These are phyloP conservation scores for Chlorella sp. DNA, from an alignment of 139 green algal genomes.

Conservation along the genomic window DNA sequence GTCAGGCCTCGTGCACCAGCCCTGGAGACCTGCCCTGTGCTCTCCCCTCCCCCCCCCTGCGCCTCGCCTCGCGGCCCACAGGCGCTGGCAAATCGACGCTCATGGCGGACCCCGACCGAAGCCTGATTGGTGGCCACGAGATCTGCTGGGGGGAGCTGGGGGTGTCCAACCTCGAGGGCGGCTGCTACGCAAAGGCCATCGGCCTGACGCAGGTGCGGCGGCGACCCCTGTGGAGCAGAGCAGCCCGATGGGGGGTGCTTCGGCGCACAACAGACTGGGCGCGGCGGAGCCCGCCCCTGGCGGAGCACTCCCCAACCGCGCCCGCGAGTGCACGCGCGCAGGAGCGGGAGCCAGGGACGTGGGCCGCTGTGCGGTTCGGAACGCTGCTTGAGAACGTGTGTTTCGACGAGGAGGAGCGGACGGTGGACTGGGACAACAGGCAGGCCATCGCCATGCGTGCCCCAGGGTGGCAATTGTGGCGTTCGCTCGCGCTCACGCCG, in stretches of 20 bases:
- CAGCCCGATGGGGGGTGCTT: too few species aligned
- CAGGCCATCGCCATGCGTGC: constrained; percentile 5
- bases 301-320: too few species aligned
- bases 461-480: too few species aligned
- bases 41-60: not conserved
- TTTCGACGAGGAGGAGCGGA: constrained; percentile 40
- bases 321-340: too few species aligned
- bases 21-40: too few species aligned
- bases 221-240: too few species aligned
- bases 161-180: constrained; percentile 95
- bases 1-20: too few species aligned
- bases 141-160: constrained; percentile 89
- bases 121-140: constrained; percentile 94
- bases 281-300: too few species aligned
- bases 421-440: constrained; percentile 64
- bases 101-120: constrained; percentile 72
- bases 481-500: too few species aligned
- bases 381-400: constrained; percentile 95
- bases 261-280: too few species aligned
- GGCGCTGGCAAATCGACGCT: constrained; percentile 86
- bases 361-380: constrained; percentile 86
- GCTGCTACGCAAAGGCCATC: constrained; percentile 97
- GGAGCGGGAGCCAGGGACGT: constrained; percentile 91
- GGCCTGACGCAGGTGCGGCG: constrained; percentile 61
- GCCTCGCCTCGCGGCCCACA: not conserved